A percentile compares a stretch with the other conserved stretches of the same genome.
Evolutionary conservation across 106 monocot species (phyloP).

Genomic region (Dendrobium huoshanense): DNA sequence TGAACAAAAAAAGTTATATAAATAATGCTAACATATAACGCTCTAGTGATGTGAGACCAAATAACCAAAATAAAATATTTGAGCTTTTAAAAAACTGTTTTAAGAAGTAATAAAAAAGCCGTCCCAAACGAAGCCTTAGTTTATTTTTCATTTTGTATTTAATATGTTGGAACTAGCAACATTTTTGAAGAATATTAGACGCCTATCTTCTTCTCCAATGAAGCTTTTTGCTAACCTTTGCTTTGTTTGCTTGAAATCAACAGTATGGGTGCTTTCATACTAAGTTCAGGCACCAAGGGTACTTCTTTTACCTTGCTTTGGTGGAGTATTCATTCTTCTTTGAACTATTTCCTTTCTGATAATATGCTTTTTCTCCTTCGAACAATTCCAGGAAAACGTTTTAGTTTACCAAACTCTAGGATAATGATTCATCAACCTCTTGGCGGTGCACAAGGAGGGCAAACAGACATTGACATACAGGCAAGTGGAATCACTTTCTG

Average conservation of each 20-base stretch:
- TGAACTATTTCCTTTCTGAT: background rate
- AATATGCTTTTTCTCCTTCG: background rate
- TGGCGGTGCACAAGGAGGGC: conserved; percentile 84
- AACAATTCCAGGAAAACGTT: conserved; percentile 66
- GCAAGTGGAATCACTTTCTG: conserved; percentile 15
- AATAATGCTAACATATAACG: no score
- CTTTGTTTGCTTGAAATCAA: background rate
- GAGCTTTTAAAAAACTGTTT: no score
- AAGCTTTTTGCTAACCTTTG: no score
- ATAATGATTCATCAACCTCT: conserved; percentile 99
- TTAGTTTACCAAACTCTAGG: conserved; percentile 89
- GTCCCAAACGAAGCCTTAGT: no score
- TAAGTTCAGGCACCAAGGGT: conserved; percentile 57
- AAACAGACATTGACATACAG: conserved; percentile 93
- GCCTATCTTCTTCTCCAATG: no score
- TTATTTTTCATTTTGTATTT: no score
- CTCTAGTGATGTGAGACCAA: no score
- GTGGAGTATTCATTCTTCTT: conserved; percentile 4
- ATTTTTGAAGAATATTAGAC: no score
- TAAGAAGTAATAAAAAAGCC: no score
- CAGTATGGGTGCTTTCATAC: conserved; percentile 13
- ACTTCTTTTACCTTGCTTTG: conserved; percentile 3
- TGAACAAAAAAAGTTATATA: no score
- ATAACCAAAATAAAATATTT: no score
- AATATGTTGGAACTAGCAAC: no score